phyloP scores from a whole-genome alignment of 2,329 filamentous ascomycete genomes.

The Camillea tinctor region DNA sequence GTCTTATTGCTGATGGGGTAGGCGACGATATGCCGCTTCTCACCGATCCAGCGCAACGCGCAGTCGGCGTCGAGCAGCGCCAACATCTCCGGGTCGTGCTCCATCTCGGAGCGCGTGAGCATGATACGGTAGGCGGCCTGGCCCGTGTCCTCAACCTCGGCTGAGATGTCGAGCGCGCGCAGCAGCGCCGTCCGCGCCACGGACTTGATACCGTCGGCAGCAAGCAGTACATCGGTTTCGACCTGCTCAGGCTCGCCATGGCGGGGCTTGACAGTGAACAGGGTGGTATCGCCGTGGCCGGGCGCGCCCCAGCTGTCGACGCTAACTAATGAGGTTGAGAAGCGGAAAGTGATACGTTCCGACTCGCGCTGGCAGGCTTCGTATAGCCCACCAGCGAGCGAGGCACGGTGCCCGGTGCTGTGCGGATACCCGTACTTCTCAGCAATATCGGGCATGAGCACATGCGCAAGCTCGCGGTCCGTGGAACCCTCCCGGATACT shows the following conservation, averaged over 20 bases:
- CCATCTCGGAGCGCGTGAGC: constrained; percentile 66
- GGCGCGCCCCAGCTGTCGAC: constrained; percentile 53
- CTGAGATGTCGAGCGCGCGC: constrained; percentile 46
- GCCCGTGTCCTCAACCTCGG: constrained; percentile 64
- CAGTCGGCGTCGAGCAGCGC: constrained; percentile 65
- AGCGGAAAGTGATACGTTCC: constrained; percentile 63
- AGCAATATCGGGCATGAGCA: constrained; percentile 66
- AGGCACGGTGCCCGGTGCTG: constrained; percentile 76
- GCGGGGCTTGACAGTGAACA: constrained; percentile 59
- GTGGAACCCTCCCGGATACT: constrained; percentile 73
- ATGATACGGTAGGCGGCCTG: constrained; percentile 81
- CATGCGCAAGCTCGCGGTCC: constrained; percentile 67
- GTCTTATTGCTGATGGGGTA: constrained; percentile 69
- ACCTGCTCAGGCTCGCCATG: constrained; percentile 53
- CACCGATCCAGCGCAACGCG: constrained; percentile 74
- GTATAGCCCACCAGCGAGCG: constrained; percentile 67
- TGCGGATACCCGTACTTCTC: constrained; percentile 72
- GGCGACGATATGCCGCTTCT: constrained; percentile 72
- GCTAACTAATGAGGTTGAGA: constrained; percentile 55
- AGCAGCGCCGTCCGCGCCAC: constrained; percentile 53
- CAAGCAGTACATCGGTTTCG: constrained; percentile 53
- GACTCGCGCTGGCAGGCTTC: constrained; percentile 65
- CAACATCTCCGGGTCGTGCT: constrained; percentile 64
- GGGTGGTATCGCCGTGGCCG: constrained; percentile 46
- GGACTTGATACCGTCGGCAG: constrained; percentile 57